Percentiles rank a stretch among this genome's conserved stretches.
These are phyloP conservation scores for Colletotrichum ledebouriae DNA, from an alignment of 2,329 filamentous ascomycete genomes.

Conservation along the genomic window DNA sequence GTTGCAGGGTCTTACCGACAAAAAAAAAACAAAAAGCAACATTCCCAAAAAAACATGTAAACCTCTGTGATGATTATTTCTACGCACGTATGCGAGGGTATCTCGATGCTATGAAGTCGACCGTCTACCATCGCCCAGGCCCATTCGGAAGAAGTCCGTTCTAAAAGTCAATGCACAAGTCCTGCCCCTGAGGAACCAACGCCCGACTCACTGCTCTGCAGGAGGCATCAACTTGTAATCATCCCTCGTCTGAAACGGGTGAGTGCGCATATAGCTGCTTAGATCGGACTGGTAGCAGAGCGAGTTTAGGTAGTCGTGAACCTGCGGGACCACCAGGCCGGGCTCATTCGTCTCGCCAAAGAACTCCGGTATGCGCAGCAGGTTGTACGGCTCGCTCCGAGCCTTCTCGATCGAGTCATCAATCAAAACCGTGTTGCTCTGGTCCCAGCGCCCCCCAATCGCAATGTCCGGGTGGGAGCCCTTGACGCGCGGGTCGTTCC, in stretches of 20 bases:
- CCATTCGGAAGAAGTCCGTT: background rate
- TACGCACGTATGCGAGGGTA: constrained; percentile 23
- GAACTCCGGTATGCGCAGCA: constrained; percentile 86
- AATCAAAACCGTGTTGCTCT: constrained; percentile 89
- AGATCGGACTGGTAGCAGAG: constrained; percentile 70
- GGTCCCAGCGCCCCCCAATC: constrained; percentile 72
- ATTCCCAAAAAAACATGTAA: background rate
- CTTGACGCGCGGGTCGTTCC: constrained; percentile 66
- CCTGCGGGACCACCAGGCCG: constrained; percentile 64
- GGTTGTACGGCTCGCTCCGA: constrained; percentile 84
- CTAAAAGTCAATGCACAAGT: background rate
- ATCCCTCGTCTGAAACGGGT: constrained; percentile 61
- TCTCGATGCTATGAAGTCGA: constrained; percentile 30
- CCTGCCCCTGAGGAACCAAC: background rate
- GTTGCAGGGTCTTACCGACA: constrained; percentile 39
- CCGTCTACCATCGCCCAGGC: background rate
- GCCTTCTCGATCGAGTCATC: constrained; percentile 90
- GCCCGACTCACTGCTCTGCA: constrained; percentile 6
- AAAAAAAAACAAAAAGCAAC: constrained; percentile 17
- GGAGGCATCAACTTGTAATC: constrained; percentile 39
- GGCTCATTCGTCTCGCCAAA: constrained; percentile 58
- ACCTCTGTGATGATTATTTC: constrained; percentile 1
- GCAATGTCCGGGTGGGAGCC: constrained; percentile 59
- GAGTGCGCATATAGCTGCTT: constrained; percentile 69
- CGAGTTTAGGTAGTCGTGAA: constrained; percentile 72